phyloP scores from a whole-genome alignment of 2,329 filamentous ascomycete species.

The Purpureocillium lavendulum region DNA sequence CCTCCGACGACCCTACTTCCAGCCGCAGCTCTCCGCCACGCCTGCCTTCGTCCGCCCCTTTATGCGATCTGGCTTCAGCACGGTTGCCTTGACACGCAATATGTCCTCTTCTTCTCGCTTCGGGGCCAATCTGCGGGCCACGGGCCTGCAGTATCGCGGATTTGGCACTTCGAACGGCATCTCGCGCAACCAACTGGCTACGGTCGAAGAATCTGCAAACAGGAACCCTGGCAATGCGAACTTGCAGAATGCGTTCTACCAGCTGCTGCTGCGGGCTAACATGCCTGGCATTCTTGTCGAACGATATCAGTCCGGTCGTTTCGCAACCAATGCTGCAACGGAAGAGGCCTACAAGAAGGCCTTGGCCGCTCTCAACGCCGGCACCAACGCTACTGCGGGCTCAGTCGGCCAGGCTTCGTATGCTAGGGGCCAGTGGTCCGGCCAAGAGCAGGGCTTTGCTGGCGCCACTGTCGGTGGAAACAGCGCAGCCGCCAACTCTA shows the following conservation, averaged over 20 bases:
- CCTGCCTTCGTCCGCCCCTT: constrained; percentile 15
- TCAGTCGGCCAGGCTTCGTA: constrained; percentile 11
- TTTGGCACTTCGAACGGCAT: constrained; percentile 40
- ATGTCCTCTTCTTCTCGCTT: constrained; percentile 8
- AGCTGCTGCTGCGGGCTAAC: constrained; percentile 80
- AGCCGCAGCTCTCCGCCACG: constrained; percentile 9
- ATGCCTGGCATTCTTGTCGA: constrained; percentile 92
- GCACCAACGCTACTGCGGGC: constrained; percentile 16
- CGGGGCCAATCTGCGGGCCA: neutral
- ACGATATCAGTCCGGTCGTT: constrained; percentile 78
- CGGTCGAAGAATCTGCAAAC: constrained; percentile 86
- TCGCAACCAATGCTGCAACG: constrained; percentile 70
- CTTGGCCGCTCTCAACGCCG: constrained; percentile 33
- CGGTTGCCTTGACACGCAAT: constrained; percentile 10
- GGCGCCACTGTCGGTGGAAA: constrained; percentile 16
- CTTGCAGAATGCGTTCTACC: constrained; percentile 90
- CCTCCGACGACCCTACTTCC: constrained; percentile 17
- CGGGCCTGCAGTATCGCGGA: constrained; percentile 17
- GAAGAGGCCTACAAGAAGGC: constrained; percentile 75
- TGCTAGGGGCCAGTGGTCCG: constrained; percentile 18
- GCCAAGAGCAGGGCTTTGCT: constrained; percentile 19
- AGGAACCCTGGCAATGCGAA: constrained; percentile 81
- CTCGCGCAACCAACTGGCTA: constrained; percentile 63
- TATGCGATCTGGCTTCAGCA: constrained; percentile 13
- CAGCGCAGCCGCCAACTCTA: constrained; percentile 18